Evolutionary conservation across 495 filamentous ascomycete genomes (phyloP).

Genomic region (Hypoxylon rickii): DNA sequence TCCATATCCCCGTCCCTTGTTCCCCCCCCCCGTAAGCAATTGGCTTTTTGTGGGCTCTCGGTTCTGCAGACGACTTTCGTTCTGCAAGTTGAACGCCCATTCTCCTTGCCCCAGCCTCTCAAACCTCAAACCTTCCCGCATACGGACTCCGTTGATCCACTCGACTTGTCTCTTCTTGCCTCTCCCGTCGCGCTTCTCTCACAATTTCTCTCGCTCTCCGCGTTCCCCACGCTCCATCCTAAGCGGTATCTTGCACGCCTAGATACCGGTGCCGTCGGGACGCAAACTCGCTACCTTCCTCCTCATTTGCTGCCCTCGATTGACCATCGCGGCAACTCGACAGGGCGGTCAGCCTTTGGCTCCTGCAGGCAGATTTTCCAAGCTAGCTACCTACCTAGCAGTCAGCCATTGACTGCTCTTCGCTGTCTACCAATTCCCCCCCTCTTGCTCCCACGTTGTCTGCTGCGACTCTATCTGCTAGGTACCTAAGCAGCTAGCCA

Average conservation of each 20-base stretch:
- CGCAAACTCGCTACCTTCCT: conserved; percentile 33
- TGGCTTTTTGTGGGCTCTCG: conserved; percentile 30
- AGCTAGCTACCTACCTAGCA: too few species aligned
- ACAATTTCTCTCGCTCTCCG: conserved; percentile 29
- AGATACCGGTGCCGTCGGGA: conserved; percentile 40
- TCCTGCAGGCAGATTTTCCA: conserved; percentile 36
- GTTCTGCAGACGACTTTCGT: conserved; percentile 5
- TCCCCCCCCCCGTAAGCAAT: conserved; percentile 29
- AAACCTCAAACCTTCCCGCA: conserved; percentile 3
- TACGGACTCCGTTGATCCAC: conserved; percentile 10
- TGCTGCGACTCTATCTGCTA: conserved; percentile 41
- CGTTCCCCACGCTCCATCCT: conserved; percentile 38
- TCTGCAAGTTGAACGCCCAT: conserved; percentile 14
- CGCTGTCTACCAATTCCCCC: conserved; percentile 34
- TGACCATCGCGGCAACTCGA: conserved; percentile 39
- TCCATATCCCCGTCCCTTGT: background rate
- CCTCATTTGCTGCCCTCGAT: conserved; percentile 45
- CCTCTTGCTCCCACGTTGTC: conserved; percentile 44
- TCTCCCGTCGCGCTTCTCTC: conserved; percentile 26
- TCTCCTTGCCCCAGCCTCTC: conserved; percentile 14
- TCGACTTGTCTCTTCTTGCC: background rate
- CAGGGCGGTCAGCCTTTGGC: conserved; percentile 38
- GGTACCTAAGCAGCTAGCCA: too few species aligned
- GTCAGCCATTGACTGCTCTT: conserved; percentile 39
- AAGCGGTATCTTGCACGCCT: conserved; percentile 32